Evolutionary conservation across 129 eudicot genomes (phyloP).

Genomic region (Chrysanthemum makinoi): DNA sequence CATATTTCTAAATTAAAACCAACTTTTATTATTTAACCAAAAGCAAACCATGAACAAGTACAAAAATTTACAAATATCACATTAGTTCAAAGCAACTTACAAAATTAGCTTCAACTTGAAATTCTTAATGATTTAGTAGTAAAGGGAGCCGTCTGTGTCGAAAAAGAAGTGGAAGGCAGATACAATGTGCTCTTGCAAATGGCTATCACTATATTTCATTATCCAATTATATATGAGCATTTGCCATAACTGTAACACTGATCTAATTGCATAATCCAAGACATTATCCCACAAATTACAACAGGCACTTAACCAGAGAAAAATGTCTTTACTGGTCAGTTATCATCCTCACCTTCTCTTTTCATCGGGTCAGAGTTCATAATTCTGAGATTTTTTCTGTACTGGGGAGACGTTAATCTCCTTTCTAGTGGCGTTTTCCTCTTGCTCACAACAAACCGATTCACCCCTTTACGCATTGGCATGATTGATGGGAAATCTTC

Average conservation of each 20-base stretch:
- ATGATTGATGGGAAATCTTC: constrained; percentile 94
- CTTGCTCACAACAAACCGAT: constrained; percentile 91
- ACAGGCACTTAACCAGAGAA: constrained; percentile 15
- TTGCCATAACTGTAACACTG: background rate
- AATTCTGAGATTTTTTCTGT: constrained; percentile 70
- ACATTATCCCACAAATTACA: background rate
- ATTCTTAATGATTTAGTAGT: too few species aligned
- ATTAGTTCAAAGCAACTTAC: too few species aligned
- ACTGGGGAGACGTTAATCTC: constrained; percentile 80
- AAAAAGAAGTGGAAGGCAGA: background rate
- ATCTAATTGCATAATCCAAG: background rate
- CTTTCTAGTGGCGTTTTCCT: constrained; percentile 89
- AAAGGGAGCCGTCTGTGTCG: background rate
- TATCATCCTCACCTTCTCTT: constrained; percentile 41
- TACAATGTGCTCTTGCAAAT: background rate
- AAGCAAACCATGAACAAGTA: too few species aligned
- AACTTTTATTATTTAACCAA: too few species aligned
- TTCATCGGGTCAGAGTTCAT: constrained; percentile 56
- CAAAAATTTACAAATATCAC: too few species aligned
- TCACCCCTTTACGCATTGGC: constrained; percentile 98
- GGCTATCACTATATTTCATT: background rate
- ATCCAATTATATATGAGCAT: background rate
- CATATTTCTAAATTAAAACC: too few species aligned
- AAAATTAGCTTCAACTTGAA: too few species aligned
- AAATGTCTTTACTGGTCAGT: constrained; percentile 11